A percentile compares a stretch with the other conserved stretches of the same genome.
Conservation (phyloP, 305 asterid species). For the Fraxinus sp. region DNA sequence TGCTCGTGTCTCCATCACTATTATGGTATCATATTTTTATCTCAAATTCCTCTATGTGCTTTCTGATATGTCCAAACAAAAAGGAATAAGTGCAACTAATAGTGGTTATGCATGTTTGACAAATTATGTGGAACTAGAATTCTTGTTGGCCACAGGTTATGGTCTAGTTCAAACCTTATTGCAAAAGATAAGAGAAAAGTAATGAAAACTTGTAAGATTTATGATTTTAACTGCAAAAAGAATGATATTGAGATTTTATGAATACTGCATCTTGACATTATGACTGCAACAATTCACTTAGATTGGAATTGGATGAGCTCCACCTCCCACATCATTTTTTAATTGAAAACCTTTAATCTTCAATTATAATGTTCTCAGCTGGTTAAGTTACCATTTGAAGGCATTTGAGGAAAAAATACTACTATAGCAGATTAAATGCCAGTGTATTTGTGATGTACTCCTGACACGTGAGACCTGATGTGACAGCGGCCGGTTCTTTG, state of each 20-base stretch:
- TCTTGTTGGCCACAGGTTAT: not conserved
- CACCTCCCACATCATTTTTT: not conserved
- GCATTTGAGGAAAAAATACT: slow-evolving; percentile 1
- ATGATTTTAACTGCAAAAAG: not conserved
- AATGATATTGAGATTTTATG: not conserved
- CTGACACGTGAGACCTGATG: not conserved
- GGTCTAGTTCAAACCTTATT: not conserved
- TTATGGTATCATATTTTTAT: not conserved
- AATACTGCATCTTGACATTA: not conserved
- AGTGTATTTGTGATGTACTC: not conserved
- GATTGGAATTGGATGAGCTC: not conserved
- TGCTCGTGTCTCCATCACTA: not conserved
- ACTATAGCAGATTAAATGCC: slow-evolving; percentile 8
- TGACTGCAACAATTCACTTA: not conserved
- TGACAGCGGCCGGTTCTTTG: not conserved
- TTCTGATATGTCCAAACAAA: not conserved
- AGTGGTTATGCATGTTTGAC: not conserved
- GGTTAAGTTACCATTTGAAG: slow-evolving; percentile 3
- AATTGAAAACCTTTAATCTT: not conserved
- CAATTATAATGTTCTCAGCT: not conserved
- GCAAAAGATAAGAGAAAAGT: slow-evolving; percentile 4
- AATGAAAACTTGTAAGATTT: not conserved
- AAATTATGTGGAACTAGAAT: slow-evolving; percentile 5
- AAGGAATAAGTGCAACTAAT: not conserved
- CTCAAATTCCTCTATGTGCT: not conserved